A percentile compares a stretch with the other conserved stretches of the same genome.
Evolutionary conservation across 2,329 filamentous ascomycete species (phyloP).

Genomic region (Cladosporium sp.): DNA sequence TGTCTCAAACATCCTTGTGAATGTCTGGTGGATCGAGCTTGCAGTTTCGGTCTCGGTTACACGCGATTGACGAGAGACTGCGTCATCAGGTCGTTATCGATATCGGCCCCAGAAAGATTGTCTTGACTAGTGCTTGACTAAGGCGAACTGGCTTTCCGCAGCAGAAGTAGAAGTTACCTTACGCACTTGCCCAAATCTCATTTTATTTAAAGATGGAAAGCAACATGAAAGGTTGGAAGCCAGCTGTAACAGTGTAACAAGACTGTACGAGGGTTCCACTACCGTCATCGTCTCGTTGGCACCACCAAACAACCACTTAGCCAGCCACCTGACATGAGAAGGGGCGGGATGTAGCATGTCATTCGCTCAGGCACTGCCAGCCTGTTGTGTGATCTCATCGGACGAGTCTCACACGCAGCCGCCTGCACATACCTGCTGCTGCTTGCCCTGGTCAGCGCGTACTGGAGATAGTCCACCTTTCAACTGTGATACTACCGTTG

Average conservation of each 20-base stretch:
- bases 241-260: background rate
- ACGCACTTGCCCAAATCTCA: background rate
- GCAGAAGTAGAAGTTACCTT: background rate
- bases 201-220: too few species aligned
- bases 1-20: background rate
- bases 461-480: too few species aligned
- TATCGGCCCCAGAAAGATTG: constrained; percentile 12
- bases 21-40: background rate
- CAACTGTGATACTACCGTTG: too few species aligned
- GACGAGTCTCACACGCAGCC: background rate
- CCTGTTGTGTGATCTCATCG: constrained; percentile 2
- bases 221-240: background rate
- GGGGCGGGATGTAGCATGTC: background rate
- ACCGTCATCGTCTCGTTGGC: background rate
- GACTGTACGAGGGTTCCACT: background rate
- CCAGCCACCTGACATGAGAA: background rate
- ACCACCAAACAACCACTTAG: background rate
- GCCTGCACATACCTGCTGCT: background rate
- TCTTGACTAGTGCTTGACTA: background rate
- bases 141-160: background rate
- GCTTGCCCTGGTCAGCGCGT: too few species aligned
- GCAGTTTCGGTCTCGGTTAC: background rate
- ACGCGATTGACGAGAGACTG: background rate
- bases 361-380: background rate
- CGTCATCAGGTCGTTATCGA: constrained; percentile 5